Conservation (phyloP, 2,329 filamentous ascomycete genomes). For the Calonectria ilicicola region DNA sequence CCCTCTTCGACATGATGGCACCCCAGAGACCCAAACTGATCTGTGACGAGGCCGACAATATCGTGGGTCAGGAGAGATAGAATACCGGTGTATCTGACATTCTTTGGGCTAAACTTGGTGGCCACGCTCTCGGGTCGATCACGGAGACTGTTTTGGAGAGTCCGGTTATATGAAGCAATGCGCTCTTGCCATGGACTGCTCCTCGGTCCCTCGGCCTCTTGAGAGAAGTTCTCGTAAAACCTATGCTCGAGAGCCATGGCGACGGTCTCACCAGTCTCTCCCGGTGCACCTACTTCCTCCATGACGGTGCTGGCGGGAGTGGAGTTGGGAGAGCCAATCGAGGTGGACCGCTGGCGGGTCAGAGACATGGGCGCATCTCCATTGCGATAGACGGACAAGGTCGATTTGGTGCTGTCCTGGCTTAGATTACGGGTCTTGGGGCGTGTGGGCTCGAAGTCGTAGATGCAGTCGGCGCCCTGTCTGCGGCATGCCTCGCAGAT, state of each 20-base stretch:
- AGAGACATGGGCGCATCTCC: conserved; percentile 29
- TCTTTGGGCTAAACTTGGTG: conserved; percentile 32
- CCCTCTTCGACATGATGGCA: conserved; percentile 43
- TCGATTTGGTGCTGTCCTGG: conserved; percentile 40
- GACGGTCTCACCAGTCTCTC: conserved; percentile 42
- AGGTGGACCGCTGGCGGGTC: conserved; percentile 42
- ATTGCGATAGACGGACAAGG: conserved; percentile 25
- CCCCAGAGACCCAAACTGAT: conserved; percentile 47
- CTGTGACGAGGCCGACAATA: conserved; percentile 45
- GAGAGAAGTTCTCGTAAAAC: conserved; percentile 46
- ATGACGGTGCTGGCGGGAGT: conserved; percentile 36
- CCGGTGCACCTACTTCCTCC: conserved; percentile 32
- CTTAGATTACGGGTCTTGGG: conserved; percentile 44
- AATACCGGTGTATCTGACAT: conserved; percentile 41
- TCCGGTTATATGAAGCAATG: conserved; percentile 33
- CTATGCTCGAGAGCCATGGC: conserved; percentile 44
- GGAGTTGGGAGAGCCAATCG: conserved; percentile 38
- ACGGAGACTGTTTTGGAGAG: conserved; percentile 19
- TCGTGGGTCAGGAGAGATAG: conserved; percentile 46
- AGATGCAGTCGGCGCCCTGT: conserved; percentile 52
- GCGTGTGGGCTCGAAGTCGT: conserved; percentile 50
- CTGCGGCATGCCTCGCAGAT: conserved; percentile 52
- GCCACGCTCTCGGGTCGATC: conserved; percentile 30
- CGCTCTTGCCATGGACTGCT: conserved; percentile 39
- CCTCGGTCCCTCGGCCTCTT: conserved; percentile 19